Evolutionary conservation across 75 land plant species (phyloP), one percentile per base, ranked within the genome.

Genomic region (Chamaecyparis obtusa): DNA sequence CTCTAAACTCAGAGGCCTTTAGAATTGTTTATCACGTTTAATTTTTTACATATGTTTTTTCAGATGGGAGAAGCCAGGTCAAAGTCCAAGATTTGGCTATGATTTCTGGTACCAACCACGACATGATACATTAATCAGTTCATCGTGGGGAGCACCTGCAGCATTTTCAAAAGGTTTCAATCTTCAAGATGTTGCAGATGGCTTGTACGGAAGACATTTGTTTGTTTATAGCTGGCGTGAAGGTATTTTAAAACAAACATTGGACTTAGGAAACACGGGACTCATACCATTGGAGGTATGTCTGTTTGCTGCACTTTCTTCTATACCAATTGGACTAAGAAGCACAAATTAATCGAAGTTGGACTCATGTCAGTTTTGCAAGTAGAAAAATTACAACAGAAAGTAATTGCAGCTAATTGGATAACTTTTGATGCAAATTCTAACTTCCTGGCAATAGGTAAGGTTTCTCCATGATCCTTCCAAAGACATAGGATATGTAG

Each of bases 21-120:
- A 44, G 48, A 80, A 80, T 11, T 49, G 16, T 77, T 80, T 17
- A 80, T 0, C 48, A 44, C 27, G 48, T 37, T 71, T 60, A 33
- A 36, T 24, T 71, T 85, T 33, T 3, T 54, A 36, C 80, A 36
- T 39, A 30, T 43, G 83, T 39, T 24, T 41, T 80, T 80, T 46
- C 86, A 91, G 92, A 76, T 91, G 92, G 92, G 92, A 91, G 84
- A 87, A 91, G 54, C 91, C 86, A 24, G 92, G 92, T 24, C 78
- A 91, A 74, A 91, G 91, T 84, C 92, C 92, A 9, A 24, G 41
- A 8, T 91, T 91, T 85, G 92, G 92, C 69, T 91, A 91, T 49
- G 92, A 91, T 77, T 91, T 90, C 86, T 91, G 92, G 92, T 91
- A 91, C 69, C 92, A 91, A 74, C 92, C 92, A 44, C 88, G 91